phyloP scores from a whole-genome alignment of 345 rosid species.

The Aurinia saxatilis region DNA sequence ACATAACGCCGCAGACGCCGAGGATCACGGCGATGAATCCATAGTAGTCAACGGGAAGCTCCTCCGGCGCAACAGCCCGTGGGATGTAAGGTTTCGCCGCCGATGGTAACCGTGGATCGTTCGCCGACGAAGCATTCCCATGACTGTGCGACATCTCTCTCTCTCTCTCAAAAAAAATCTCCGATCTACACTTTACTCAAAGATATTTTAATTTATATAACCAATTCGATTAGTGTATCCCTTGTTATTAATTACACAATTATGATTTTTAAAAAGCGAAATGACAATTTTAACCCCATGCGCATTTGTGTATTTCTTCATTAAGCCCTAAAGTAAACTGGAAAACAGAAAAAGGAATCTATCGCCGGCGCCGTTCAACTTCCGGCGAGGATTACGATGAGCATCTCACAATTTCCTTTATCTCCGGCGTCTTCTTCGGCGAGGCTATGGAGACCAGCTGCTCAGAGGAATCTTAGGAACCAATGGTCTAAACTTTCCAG shows the following conservation, averaged over 20 bases:
- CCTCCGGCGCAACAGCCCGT: slow-evolving; percentile 50
- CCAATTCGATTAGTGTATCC: too few species aligned
- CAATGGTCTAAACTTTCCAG: slow-evolving; percentile 79
- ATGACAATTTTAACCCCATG: slow-evolving; percentile 10
- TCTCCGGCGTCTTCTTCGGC: slow-evolving; percentile 35
- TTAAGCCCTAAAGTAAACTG: neutral
- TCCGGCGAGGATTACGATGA: slow-evolving; percentile 23
- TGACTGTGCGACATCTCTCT: slow-evolving; percentile 47
- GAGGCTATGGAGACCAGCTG: slow-evolving; percentile 85
- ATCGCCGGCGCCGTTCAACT: slow-evolving; percentile 10
- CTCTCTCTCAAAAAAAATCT: slow-evolving; percentile 5
- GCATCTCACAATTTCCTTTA: slow-evolving; percentile 16
- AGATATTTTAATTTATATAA: too few species aligned
- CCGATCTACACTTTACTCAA: neutral
- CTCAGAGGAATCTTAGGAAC: slow-evolving; percentile 81
- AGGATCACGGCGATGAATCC: slow-evolving; percentile 90
- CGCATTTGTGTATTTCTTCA: neutral
- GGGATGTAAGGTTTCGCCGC: slow-evolving; percentile 65
- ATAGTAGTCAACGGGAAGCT: slow-evolving; percentile 90
- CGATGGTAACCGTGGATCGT: slow-evolving; percentile 84
- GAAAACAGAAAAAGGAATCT: neutral
- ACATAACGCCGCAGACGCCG: slow-evolving; percentile 92
- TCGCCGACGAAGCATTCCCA: slow-evolving; percentile 42
- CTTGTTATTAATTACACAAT: too few species aligned
- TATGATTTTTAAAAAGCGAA: too few species aligned